Conservation (phyloP, 164 flowering plant genomes). For the Stephania japonica region DNA sequence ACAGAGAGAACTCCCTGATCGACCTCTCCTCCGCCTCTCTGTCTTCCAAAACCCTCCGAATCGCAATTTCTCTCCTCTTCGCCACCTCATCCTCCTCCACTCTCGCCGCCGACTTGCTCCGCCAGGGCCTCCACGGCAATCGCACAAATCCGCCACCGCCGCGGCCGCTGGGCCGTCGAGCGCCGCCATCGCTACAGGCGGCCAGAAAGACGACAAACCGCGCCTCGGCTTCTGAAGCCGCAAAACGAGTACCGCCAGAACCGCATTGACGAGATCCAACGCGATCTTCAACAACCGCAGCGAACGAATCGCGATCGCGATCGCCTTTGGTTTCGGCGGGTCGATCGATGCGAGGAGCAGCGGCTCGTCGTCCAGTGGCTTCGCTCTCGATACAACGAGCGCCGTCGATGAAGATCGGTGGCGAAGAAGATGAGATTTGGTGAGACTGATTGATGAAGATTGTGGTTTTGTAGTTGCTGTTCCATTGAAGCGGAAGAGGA, state of each 20-base stretch:
- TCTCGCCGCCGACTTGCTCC: constrained; percentile 17
- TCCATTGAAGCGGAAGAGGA: not conserved
- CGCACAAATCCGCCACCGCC: not conserved
- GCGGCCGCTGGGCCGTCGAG: constrained; percentile 18
- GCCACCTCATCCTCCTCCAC: constrained; percentile 42
- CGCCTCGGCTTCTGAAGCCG: constrained; percentile 36
- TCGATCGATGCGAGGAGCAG: constrained; percentile 41
- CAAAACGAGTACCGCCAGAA: constrained; percentile 31
- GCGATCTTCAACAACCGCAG: constrained; percentile 32
- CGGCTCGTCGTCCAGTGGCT: constrained; percentile 5
- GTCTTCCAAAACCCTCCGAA: constrained; percentile 40
- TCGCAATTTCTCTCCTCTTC: constrained; percentile 45
- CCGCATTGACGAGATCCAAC: constrained; percentile 25
- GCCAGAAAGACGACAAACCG: not conserved
- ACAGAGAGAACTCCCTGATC: constrained; percentile 38
- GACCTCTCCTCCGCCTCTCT: constrained; percentile 15
- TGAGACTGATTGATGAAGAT: not conserved
- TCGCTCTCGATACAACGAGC: not conserved
- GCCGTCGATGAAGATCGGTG: not conserved
- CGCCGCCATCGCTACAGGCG: not conserved
- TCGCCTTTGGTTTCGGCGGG: too few relatives aligned
- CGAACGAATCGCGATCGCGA: constrained; percentile 55
- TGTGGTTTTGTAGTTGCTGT: not conserved
- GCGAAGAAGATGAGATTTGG: too few relatives aligned
- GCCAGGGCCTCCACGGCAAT: constrained; percentile 14